Base-by-base conservation (phyloP, 768 basidiomycete genomes). In the Vishniacozyma victoriae region DNA sequence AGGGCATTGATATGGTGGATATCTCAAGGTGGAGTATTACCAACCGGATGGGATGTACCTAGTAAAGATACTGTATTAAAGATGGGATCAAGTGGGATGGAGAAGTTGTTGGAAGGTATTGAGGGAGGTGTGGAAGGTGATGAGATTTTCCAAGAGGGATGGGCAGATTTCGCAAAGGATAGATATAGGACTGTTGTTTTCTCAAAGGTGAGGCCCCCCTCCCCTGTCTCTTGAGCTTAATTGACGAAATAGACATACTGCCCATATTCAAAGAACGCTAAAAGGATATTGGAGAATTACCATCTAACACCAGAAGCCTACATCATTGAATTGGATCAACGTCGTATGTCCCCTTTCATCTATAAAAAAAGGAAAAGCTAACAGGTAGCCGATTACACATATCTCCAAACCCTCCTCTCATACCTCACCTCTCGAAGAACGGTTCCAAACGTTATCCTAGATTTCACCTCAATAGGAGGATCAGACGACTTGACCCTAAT, bases 391-490 rank as follows among this genome's bases (percentile, higher is more conserved):
- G 72, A 73, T 48, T 59, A 18, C 35, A 39, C 18, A 25, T 56
- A 11, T 52, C 71, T 41, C 29, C 71, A 72, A 50, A 47, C 48
- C 5, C 46, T 73, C 7, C 61, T 73, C 16, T 46, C 54, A 29
- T 52, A 57, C 41, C 57, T 72, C n/a, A 73, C 72, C 14, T 58
- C 58, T 23, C 57, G 72, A n/a, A 44, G 61, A 5, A 72, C 72
- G 2, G 69, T 73, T 35, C 72, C 72, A 25, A 73, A 72, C 59
- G 47, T 73, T 41, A 35, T 73, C 3, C 52, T 73, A 48, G 67
- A 65, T 41, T 71, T 67, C 48, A 39, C 43, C 9, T 62, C 71
- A 11, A 41, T 72, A 25, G 72, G 72, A 4, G 72, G 72, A 11
- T 60, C 68, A 1, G 72, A 73, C 50, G 72, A 73, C n/a, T 27